Percentiles rank a stretch among this genome's conserved stretches.
Conservation (phyloP, 23 red algal species). For the Agarophyton chilense region DNA sequence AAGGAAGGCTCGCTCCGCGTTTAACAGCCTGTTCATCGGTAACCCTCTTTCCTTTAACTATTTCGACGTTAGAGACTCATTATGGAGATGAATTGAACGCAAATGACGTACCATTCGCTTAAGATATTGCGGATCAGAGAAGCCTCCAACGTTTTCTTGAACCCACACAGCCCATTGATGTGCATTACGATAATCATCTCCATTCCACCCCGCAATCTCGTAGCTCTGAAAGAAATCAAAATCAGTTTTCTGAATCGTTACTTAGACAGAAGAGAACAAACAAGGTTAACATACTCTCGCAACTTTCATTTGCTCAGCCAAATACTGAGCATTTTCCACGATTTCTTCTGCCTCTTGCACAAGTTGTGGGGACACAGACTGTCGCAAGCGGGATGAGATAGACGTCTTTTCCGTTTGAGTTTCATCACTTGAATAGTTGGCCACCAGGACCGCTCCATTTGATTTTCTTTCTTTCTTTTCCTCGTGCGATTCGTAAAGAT, state of each 20-base stretch:
- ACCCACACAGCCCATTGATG: conserved; percentile 57
- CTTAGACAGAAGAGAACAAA: background rate
- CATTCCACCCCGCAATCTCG: conserved; percentile 41
- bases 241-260: background rate
- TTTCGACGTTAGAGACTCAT: background rate
- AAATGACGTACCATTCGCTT: conserved; percentile 1
- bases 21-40: background rate
- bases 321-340: conserved; percentile 36
- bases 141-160: conserved; percentile 32
- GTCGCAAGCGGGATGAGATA: background rate
- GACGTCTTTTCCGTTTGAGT: background rate
- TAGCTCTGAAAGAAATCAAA: conserved; percentile 35
- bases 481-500: background rate
- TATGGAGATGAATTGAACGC: background rate
- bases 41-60: conserved; percentile 4
- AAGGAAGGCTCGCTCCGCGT: conserved; percentile 33
- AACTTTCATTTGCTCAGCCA: conserved; percentile 36
- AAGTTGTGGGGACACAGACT: background rate
- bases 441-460: background rate
- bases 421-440: background rate
- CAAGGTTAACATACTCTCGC: conserved; percentile 26
- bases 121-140: background rate
- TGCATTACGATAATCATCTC: conserved; percentile 37
- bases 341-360: conserved; percentile 37
- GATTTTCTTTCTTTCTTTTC: background rate